Conservation (phyloP, 179 eudicot genomes). For the Drosera spatulata region DNA sequence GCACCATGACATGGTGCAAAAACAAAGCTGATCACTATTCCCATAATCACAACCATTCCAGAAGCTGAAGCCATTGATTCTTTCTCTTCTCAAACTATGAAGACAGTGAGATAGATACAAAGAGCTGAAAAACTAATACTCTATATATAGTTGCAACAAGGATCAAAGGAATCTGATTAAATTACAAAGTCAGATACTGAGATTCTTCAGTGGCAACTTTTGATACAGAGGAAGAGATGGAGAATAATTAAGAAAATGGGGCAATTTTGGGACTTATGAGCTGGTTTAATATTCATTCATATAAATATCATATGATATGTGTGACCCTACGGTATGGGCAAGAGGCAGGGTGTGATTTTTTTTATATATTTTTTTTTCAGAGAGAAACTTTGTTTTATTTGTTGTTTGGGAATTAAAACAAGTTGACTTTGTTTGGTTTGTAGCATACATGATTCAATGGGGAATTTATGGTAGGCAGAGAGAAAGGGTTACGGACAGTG, state of each 20-base stretch:
- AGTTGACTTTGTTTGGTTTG: too few relatives aligned
- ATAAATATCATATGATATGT: neutral
- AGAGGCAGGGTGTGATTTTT: neutral
- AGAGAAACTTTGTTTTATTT: too few relatives aligned
- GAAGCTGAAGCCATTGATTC: slow-evolving; percentile 7
- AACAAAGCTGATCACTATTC: neutral
- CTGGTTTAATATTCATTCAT: neutral
- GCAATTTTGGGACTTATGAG: neutral
- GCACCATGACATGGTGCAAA: slow-evolving; percentile 19
- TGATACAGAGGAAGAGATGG: slow-evolving; percentile 15
- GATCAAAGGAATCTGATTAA: neutral
- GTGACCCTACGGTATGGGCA: slow-evolving; percentile 4
- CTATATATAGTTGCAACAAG: neutral
- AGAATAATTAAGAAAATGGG: neutral
- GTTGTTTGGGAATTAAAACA: too few relatives aligned
- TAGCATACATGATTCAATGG: too few relatives aligned
- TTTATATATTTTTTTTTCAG: too few relatives aligned
- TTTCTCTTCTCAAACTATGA: neutral
- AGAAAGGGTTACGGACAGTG: too few relatives aligned
- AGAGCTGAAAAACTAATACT: neutral
- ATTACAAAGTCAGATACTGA: slow-evolving; percentile 15
- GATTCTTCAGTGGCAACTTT: slow-evolving; percentile 10
- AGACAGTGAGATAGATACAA: neutral
- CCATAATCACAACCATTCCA: neutral
- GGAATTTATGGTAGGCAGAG: too few relatives aligned